These are phyloP conservation scores for Brassica balearica DNA, from an alignment of 441 rosid genomes.

Conservation along the genomic window DNA sequence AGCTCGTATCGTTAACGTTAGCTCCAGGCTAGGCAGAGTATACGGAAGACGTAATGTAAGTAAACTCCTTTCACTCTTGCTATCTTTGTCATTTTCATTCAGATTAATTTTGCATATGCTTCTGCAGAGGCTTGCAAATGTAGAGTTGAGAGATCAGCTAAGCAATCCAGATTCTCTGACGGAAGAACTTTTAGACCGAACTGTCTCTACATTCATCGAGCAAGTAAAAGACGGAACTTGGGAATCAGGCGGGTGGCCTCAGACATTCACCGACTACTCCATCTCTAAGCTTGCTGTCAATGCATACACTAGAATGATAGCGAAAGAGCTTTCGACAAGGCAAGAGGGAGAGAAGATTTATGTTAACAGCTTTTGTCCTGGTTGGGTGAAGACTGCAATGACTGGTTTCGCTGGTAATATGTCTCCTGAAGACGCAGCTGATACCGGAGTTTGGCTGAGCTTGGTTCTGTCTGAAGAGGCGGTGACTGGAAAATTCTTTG, in stretches of 20 bases:
- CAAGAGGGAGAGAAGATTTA: slow-evolving; percentile 73
- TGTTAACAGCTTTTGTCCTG: slow-evolving; percentile 91
- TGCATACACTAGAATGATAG: slow-evolving; percentile 70
- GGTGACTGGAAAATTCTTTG: slow-evolving; percentile 81
- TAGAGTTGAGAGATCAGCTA: slow-evolving; percentile 65
- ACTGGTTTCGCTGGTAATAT: slow-evolving; percentile 87
- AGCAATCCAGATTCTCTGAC: slow-evolving; percentile 57
- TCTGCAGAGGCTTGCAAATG: slow-evolving; percentile 70
- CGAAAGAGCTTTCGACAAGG: slow-evolving; percentile 56
- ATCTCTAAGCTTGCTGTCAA: slow-evolving; percentile 91
- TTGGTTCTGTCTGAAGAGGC: slow-evolving; percentile 66
- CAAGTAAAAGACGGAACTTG: slow-evolving; percentile 79
- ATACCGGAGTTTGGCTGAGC: slow-evolving; percentile 93
- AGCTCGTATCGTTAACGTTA: slow-evolving; percentile 81
- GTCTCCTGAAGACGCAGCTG: slow-evolving; percentile 81
- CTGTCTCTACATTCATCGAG: slow-evolving; percentile 61
- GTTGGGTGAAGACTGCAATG: slow-evolving; percentile 97
- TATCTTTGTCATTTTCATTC: neutral
- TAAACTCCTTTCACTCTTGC: slow-evolving; percentile 9
- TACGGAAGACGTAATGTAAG: slow-evolving; percentile 87
- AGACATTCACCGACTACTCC: slow-evolving; percentile 77
- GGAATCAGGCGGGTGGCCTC: slow-evolving; percentile 94
- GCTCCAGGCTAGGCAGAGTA: slow-evolving; percentile 83
- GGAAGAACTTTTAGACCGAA: slow-evolving; percentile 71
- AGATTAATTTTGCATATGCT: slow-evolving; percentile 6